Percentiles rank a stretch among this genome's conserved stretches.
Conservation (phyloP, 2,329 filamentous ascomycete species). For the Metarhizium humberi region DNA sequence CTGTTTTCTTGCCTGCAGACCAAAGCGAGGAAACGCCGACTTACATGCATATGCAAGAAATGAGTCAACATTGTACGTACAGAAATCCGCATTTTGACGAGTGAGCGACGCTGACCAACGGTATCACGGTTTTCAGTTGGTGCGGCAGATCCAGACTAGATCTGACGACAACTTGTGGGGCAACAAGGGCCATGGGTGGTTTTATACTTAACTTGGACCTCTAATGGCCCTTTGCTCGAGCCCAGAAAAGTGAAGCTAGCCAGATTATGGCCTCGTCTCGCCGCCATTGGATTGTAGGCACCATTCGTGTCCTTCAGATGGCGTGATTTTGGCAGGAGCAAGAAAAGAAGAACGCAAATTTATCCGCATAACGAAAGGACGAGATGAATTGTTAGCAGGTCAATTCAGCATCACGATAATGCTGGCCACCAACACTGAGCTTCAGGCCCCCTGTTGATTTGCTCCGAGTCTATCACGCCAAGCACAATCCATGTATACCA, state of each 20-base stretch:
- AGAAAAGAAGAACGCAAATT: not conserved
- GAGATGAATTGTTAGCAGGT: not conserved
- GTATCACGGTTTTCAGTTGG: not conserved
- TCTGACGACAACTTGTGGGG: constrained; percentile 4
- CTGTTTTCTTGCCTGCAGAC: not conserved
- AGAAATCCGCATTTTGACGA: not conserved
- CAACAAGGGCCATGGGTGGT: not conserved
- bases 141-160: constrained; percentile 2
- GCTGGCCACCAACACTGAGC: too few relatives aligned
- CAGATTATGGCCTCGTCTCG: not conserved
- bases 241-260: not conserved
- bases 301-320: constrained; percentile 17
- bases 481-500: too few relatives aligned
- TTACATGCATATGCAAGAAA: not conserved
- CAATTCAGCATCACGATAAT: not conserved
- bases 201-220: not conserved
- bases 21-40: not conserved
- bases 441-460: too few relatives aligned
- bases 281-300: constrained; percentile 9
- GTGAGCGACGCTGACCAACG: not conserved
- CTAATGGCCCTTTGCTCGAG: not conserved
- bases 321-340: constrained; percentile 9
- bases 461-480: too few relatives aligned
- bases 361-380: not conserved
- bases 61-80: not conserved